Evolutionary conservation across 2,329 filamentous ascomycete genomes (phyloP), one percentile per base, ranked within the genome.

Genomic region (Massarina eburnea): DNA sequence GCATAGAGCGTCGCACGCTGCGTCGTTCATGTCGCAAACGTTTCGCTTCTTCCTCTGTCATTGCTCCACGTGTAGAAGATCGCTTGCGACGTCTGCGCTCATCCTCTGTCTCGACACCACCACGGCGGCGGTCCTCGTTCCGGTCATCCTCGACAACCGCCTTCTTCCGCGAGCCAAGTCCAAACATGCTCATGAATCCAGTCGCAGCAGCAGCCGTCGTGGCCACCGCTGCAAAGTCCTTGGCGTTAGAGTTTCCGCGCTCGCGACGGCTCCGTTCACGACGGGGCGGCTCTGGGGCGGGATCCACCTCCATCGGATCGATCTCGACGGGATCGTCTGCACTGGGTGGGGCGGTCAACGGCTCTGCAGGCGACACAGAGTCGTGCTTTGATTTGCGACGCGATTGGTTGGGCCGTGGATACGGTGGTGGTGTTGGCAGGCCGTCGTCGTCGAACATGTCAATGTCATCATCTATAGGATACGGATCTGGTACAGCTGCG

Each of bases 171-270:
- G 48, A 71, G n/a, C n/a, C n/a, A 42, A 75, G 52, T 3, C 75
- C 76, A 40, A 78, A 71, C 50, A 61, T 75, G n/a, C 80, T 78
- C 71, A 82, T 80, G 14, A 84, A 67, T 18, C 80, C 79, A 45
- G 74, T 71, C 43, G 77, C 77, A 41, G 82, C 70, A 14, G 61
- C 63, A 45, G 62, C 64, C 45, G 58, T 61, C 24, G 59, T 57
- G 21, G 61, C 60, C 26, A 66, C 62, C 30, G 58, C 55, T 37
- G 58, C 61, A 48, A 65, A 51, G 61, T 84, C 86, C 64, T 81
- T 85, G 3, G 83, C 76, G 43, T 73, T 80, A 3, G 85, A 85
- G 54, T 78, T 81, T 29, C 82, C 80, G 83, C 37, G 84, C 58
- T 27, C 79, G 70, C 41, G 78, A 73, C 53, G 62, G 38, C 56